Evolutionary conservation across 495 filamentous ascomycete genomes (phyloP), one percentile per base, ranked within the genome.

Genomic region (Apodospora peruviana): DNA sequence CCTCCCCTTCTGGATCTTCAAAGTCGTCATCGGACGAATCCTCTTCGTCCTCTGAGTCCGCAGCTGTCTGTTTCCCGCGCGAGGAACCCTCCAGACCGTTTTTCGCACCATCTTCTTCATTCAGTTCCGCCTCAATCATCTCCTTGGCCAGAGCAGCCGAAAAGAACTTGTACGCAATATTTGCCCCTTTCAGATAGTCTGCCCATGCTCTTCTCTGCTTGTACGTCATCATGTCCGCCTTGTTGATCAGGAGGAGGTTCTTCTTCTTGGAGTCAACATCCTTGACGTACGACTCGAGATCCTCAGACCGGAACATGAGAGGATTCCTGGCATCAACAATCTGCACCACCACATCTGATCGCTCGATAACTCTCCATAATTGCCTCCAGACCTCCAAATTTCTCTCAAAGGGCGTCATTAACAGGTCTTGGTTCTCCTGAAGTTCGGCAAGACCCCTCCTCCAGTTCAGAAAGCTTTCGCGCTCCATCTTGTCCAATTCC

Each of bases 301-400:
- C 94, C 61, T 95, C 91, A 10, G 83, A 95, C 14, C 94, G 81
- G 70, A 97, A 99, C 57, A 96, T 77, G 10, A 97, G 73, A 4
- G 94, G 94, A 68, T 96, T 95, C 52, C 94, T 75, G 4, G 94
- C 94, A 73, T 99, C 94, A 52, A 97, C 94, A 71, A 99, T 99
- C 74, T 99, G 94, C 40, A 97, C 93, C 2, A 99, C 81, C 20
- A 99, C 70, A 66, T 99, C 93, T 8, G 88, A 95, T 20, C 94
- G 79, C 73, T 99, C 94, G 57, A 99, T 95, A 41, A 99, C 94
- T 69, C 94, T 81, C 94, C 94, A 99, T 56, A 99, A 61, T 67
- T 99, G 94, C 62, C 94, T 81, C 94, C 94, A 99, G 41, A 99
- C 91, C 65, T 99, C 94, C 50, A 99, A 56, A 67, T 99, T 99